Evolutionary conservation across 129 eudicot species (phyloP).

Genomic region (Arctium lappa): DNA sequence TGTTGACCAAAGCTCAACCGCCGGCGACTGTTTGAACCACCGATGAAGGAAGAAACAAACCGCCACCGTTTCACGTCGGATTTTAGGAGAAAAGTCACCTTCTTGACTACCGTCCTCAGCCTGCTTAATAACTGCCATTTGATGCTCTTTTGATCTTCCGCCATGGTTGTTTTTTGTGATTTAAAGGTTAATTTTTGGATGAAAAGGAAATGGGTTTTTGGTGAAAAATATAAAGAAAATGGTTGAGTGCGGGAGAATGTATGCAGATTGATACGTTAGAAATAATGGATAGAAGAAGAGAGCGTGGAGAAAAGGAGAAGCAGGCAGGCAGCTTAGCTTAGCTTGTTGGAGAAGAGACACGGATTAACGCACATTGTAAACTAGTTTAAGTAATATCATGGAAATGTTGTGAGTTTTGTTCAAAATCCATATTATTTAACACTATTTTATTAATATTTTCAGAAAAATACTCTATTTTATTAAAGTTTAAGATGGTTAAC

Average conservation of each 20-base stretch:
- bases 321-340: neutral
- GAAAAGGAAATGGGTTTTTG: slow-evolving; percentile 17
- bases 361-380: slow-evolving; percentile 21
- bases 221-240: neutral
- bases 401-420: neutral
- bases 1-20: slow-evolving; percentile 45
- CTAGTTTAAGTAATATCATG: slow-evolving; percentile 15
- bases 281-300: neutral
- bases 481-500: neutral
- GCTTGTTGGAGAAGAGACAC: slow-evolving; percentile 21
- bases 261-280: neutral
- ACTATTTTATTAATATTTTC: no score
- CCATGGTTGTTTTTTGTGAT: neutral
- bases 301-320: slow-evolving; percentile 18
- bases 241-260: slow-evolving; percentile 7
- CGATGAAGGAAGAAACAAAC: slow-evolving; percentile 37
- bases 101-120: slow-evolving; percentile 53
- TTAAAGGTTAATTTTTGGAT: neutral
- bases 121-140: slow-evolving; percentile 40
- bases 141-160: neutral
- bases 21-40: slow-evolving; percentile 17
- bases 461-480: no score
- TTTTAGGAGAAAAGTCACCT: slow-evolving; percentile 45
- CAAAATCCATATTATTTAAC: neutral
- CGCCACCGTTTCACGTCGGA: slow-evolving; percentile 44